Base-by-base conservation (phyloP, 2,329 filamentous ascomycete species). In the Leptoxyphium fumago region DNA sequence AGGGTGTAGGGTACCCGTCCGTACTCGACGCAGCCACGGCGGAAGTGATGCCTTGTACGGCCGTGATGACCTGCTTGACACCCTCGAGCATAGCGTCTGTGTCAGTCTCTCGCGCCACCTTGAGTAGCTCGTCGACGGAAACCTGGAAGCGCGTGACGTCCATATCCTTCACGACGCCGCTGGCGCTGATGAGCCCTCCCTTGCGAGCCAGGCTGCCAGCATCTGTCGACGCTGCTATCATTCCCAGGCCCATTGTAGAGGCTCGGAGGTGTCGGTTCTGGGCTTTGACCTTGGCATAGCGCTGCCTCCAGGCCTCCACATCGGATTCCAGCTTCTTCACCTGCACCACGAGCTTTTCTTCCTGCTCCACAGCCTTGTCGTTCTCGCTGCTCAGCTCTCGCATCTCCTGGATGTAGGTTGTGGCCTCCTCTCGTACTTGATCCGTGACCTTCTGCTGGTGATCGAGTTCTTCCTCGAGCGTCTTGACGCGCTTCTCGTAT, bases 121-220 rank as follows among this genome's bases (percentile, higher is more conserved):
- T 81, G 30, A 98, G 71, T 34, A 96, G 72, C 55, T 96, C 89
- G 58, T 98, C 89, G 48, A 98, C 84, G 17, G 87, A 77, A 47
- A 96, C 81, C 62, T 98, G 91, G 68, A 94, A 96, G 57, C 85
- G 88, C 42, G 89, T 95, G 51, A 98, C 78, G 60, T 95, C 84
- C 10, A 95, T 75, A 62, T 95, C 91, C 64, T 84, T 88, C 54
- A 98, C 78, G 17, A 91, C 62, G 5, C 91, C 91, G 46, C 79
- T 75, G 10, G 80, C 75, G 32, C 82, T 56, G 32, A 62, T 48
- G 17, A 61, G 45, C 21, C 73, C 77, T 56, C 74, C 75, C 43
- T 84, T 78, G 42, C 75, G 75, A 36, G 79, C 64, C 49, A 79
- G 75, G 50, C 74, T 76, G 41, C 74, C 76, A n/a, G 80, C 78